Base-by-base conservation (phyloP, 1,284 basidiomycete species). In the Sanguinoderma infundibulare region DNA sequence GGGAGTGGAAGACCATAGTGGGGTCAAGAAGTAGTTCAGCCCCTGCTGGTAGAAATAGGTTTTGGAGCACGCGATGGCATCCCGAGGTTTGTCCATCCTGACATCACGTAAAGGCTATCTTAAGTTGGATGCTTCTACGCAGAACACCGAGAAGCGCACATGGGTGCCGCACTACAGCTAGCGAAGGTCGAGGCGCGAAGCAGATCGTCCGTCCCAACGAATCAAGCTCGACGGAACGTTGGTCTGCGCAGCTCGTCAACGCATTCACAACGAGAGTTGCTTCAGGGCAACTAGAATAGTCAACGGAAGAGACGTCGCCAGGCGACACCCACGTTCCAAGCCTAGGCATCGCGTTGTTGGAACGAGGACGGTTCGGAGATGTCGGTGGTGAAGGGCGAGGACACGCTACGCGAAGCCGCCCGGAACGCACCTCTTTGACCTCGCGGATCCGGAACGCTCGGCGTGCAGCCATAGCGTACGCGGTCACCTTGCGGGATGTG, bases 381-480 rank as follows among this genome's bases (percentile, higher is more conserved):
- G 49, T 32, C 49, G 49, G 49, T n/a, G 32, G 34, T 51, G 8
- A 30, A 51, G 30, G 32, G 32, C 49, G 49, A 51, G 49, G 24
- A 34, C 32, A 22, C 7, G 20, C 40, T 42, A 24, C 22, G 40
- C 40, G n/a, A 32, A 6, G 46, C 28, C 46, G 14, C 42, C 5
- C 17, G 28, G 24, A 26, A 32, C 5, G 28, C 9, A 32, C 28
- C 7, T 49, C 44, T 30, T 14, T 28, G 49, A 20, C 51, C 40
- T 47, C 56, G 61, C 59, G 59, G 61, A 57, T 49, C 60, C 61
- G 64, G 64, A 42, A 59, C 57, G 56, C 57, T 59, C 61, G 64
- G 53, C 61, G 51, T 57, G 59, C 44, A 40, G 7, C 42, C 53
- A n/a, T 26, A 24, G 36, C 14, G 38, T 24, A 14, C 24, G 59